phyloP scores from a whole-genome alignment of 805 yeast genomes.

The Yarrowia sp. region DNA sequence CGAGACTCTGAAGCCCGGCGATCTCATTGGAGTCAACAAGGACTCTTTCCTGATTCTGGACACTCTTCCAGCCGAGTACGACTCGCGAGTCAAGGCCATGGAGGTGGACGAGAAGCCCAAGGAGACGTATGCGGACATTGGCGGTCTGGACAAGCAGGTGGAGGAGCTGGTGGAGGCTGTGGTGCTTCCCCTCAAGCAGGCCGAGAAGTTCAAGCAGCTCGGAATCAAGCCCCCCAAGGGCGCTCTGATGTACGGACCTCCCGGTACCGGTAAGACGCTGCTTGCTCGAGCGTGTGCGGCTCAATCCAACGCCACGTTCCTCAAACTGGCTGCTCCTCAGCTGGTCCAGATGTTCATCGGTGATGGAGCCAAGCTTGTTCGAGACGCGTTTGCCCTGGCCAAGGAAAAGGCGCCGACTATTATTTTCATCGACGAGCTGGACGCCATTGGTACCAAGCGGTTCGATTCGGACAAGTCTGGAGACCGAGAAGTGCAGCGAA shows the following conservation, averaged over 20 bases:
- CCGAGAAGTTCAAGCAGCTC: slow-evolving; percentile 89
- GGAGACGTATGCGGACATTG: slow-evolving; percentile 95
- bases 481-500: slow-evolving; percentile 98
- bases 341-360: slow-evolving; percentile 98
- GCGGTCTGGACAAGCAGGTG: slow-evolving; percentile 97
- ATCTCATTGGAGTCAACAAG: slow-evolving; percentile 95
- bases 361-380: slow-evolving; percentile 96
- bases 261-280: slow-evolving; percentile 98
- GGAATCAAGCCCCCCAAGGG: slow-evolving; percentile 99
- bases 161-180: slow-evolving; percentile 98
- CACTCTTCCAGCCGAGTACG: slow-evolving; percentile 96
- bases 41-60: slow-evolving; percentile 93
- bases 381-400: slow-evolving; percentile 97
- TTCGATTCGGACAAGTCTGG: slow-evolving; percentile 97
- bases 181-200: slow-evolving; percentile 97
- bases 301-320: slow-evolving; percentile 95
- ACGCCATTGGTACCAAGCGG: slow-evolving; percentile 98
- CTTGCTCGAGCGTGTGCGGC: slow-evolving; percentile 99
- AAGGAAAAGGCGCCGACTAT: slow-evolving; percentile 98
- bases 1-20: slow-evolving; percentile 91
- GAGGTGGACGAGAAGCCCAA: slow-evolving; percentile 99
- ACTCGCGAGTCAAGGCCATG: slow-evolving; percentile 97
- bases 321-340: slow-evolving; percentile 97
- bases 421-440: slow-evolving; percentile 96
- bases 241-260: slow-evolving; percentile 98